A percentile compares a stretch with the other conserved stretches of the same genome.
Evolutionary conservation across 495 filamentous ascomycete genomes (phyloP).

Genomic region (Trichoderma virens): DNA sequence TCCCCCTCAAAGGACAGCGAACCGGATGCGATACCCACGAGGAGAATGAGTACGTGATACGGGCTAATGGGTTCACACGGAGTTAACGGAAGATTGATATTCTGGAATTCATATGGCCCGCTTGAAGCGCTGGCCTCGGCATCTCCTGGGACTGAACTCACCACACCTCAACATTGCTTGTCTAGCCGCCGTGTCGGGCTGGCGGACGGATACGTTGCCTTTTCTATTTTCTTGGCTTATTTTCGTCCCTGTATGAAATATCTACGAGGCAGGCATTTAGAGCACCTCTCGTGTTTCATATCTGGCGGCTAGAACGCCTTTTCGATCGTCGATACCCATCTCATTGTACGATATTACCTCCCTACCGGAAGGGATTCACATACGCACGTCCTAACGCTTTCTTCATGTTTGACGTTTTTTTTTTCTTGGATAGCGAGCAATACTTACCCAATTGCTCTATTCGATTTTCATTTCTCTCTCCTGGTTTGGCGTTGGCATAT

Average conservation of each 20-base stretch:
- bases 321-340: background rate
- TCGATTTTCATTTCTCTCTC: background rate
- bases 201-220: background rate
- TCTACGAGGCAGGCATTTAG: background rate
- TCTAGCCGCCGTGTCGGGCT: no score
- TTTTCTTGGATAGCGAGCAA: background rate
- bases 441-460: background rate
- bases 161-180: background rate
- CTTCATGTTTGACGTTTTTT: background rate
- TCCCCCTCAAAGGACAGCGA: background rate
- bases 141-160: background rate
- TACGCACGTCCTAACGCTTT: background rate
- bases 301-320: background rate
- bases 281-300: background rate
- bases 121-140: background rate
- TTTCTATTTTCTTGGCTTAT: background rate
- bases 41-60: background rate
- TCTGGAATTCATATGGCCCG: background rate
- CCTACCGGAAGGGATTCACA: background rate
- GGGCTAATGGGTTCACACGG: constrained; percentile 5
- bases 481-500: background rate
- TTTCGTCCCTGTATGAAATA: background rate
- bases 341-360: background rate
- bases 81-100: background rate
- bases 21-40: constrained; percentile 1